These are phyloP conservation scores for Sphagnum magellanicum DNA, from an alignment of 228 moss, liverwort and hornwort species.

Conservation along the genomic window DNA sequence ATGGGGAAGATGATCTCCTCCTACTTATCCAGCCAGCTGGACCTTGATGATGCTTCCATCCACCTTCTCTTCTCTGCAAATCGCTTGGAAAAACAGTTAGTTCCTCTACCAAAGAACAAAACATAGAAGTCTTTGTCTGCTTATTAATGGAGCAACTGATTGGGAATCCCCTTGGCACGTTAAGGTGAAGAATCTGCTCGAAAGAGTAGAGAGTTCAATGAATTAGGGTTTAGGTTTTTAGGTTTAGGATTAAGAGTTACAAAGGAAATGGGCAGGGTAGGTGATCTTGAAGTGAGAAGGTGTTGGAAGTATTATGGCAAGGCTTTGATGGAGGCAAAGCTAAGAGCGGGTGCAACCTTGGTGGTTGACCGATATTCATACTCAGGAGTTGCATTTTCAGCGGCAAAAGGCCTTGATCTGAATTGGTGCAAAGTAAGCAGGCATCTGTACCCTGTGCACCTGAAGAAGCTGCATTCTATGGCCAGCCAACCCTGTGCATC, in stretches of 20 bases:
- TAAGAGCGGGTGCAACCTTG: constrained; percentile 62
- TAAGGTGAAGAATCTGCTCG: too few species aligned
- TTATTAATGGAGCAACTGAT: too few species aligned
- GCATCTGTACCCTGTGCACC: too few species aligned
- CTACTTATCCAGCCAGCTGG: constrained; percentile 56
- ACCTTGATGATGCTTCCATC: constrained; percentile 69
- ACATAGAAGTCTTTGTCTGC: too few species aligned
- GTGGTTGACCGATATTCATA: constrained; percentile 88
- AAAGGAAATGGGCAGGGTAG: too few species aligned
- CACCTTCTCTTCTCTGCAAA: constrained; percentile 95
- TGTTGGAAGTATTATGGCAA: constrained; percentile 21
- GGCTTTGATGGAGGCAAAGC: constrained; percentile 68
- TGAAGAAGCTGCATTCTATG: too few species aligned
- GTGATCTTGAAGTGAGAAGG: too few species aligned
- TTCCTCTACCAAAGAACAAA: not conserved
- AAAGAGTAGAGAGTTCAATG: too few species aligned
- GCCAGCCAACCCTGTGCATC: too few species aligned
- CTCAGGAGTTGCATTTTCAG: constrained; percentile 93
- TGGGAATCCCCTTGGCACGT: too few species aligned
- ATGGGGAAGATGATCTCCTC: constrained; percentile 85
- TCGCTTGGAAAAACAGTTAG: constrained; percentile 89
- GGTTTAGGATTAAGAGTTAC: too few species aligned
- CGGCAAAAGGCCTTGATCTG: constrained; percentile 88
- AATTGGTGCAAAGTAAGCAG: constrained; percentile 79
- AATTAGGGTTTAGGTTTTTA: too few species aligned